These are phyloP conservation scores for Vachellia pachyceras DNA, from an alignment of 306 rosid species.

Conservation along the genomic window DNA sequence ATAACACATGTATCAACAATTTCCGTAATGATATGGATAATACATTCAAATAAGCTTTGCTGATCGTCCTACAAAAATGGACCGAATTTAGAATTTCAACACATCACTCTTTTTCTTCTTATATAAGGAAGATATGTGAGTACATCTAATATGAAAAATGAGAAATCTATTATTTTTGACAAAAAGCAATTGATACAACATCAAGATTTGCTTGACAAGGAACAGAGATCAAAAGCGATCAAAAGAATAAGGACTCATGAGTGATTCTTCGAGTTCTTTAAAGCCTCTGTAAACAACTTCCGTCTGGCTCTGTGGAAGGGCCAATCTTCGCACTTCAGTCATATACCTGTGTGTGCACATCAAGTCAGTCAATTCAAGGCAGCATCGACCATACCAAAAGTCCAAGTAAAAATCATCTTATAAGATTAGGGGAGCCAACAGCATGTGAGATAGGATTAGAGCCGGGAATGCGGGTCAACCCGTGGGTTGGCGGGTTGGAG, in stretches of 20 bases:
- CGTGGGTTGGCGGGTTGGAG: too few species aligned
- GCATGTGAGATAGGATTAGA: neutral
- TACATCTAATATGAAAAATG: constrained; percentile 36
- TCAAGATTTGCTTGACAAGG: constrained; percentile 21
- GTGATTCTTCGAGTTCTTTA: constrained; percentile 90
- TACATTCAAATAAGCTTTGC: constrained; percentile 29
- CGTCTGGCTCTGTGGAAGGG: constrained; percentile 86
- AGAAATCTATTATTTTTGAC: constrained; percentile 40
- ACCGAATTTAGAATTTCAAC: constrained; percentile 9
- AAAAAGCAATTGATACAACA: constrained; percentile 48
- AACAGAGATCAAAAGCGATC: constrained; percentile 67
- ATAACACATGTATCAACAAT: neutral
- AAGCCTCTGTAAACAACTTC: constrained; percentile 84
- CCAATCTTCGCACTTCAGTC: constrained; percentile 89
- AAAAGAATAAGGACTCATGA: constrained; percentile 71
- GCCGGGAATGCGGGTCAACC: too few species aligned
- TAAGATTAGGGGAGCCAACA: neutral
- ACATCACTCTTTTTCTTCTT: neutral
- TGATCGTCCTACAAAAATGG: constrained; percentile 9
- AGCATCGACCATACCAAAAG: neutral
- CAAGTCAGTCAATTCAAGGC: constrained; percentile 37
- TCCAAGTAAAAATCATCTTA: neutral
- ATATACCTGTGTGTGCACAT: constrained; percentile 68
- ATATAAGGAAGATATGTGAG: constrained; percentile 1
- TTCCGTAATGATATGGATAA: neutral